A percentile compares a stretch with the other conserved stretches of the same genome.
phyloP scores from a whole-genome alignment of 495 filamentous ascomycete species.

The Neurospora sp. region DNA sequence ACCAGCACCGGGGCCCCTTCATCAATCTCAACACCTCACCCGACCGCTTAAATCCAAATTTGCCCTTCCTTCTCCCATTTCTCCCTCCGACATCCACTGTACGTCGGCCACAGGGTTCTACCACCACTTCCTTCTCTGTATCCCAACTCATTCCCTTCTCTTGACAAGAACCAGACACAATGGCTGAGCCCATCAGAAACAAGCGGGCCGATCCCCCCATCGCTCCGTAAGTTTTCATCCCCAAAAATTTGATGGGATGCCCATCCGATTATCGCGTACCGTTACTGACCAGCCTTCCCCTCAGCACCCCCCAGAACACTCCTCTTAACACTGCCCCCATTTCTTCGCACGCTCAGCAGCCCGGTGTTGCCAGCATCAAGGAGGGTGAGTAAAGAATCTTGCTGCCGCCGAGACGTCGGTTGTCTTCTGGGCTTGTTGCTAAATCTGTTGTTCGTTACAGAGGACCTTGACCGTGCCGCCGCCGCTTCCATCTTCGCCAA shows the following conservation, averaged over 20 bases:
- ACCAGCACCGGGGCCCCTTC: background rate
- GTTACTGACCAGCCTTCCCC: constrained; percentile 18
- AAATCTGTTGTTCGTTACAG: constrained; percentile 36
- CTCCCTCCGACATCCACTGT: background rate
- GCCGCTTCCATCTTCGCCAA: constrained; percentile 88
- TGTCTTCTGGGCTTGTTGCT: background rate
- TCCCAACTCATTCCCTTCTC: constrained; percentile 1
- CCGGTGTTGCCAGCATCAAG: constrained; percentile 88
- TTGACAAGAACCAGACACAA: constrained; percentile 25
- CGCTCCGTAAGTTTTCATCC: constrained; percentile 53
- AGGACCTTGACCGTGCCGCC: constrained; percentile 77
- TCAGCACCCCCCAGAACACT: constrained; percentile 91
- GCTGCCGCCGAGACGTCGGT: constrained; percentile 17
- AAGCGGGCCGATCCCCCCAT: constrained; percentile 74
- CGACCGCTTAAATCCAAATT: background rate
- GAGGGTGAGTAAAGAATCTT: constrained; percentile 60
- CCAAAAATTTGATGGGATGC: background rate
- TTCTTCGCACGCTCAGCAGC: constrained; percentile 93
- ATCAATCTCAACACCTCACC: background rate
- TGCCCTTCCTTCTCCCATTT: background rate
- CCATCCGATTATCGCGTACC: background rate
- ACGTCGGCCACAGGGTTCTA: background rate
- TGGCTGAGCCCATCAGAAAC: constrained; percentile 88
- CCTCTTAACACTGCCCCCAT: constrained; percentile 92
- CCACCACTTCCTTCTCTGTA: background rate